Evolutionary conservation across 129 eudicot genomes (phyloP), one percentile per base, ranked within the genome.

Genomic region (Dittrichia graveolens): DNA sequence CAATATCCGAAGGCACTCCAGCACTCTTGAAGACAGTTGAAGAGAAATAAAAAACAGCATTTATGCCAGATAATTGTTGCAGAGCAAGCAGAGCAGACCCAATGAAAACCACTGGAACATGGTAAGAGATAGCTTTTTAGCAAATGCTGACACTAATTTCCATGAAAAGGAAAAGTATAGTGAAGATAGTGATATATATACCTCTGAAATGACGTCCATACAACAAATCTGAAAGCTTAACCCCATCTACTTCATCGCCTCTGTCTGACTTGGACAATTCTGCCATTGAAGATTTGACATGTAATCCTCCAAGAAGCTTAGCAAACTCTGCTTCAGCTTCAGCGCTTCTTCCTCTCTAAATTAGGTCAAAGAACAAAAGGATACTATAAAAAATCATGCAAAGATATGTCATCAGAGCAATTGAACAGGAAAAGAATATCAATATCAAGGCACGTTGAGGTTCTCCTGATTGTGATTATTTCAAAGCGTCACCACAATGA

Each of bases 11-110:
- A 69, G 97, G 89, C 34, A 91, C 91, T 64, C 92, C 97, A 42
- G 91, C 95, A 64, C 83, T 81, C 81, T 69, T 85, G 81, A 91
- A 91, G 61, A 91, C 95, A 38, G 92, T 82, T 45, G 97, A 91
- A 74, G 97, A 91, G 82, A 91, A 91, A 84, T 85, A 91, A 72
- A 91, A 91, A 12, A 91, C 88, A 50, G 97, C 97, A 62, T 91
- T 91, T 68, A 91, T 88, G 57, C 97, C 97, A 19, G 97, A 91
- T 19, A 91, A 67, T 76, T 91, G 97, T 80, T 91, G 97, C 75
- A 91, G 70, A 69, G 88, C 95, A 75, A 83, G 90, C 44, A 91
- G 84, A 49, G 74, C 80, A 43, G 97, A 91, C 72, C 97, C 97
- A 35, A 85, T 78, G 84, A 91, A 85, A 75, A 91, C 88, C 79